phyloP scores from a whole-genome alignment of 345 rosid genomes.

The Citropsis articulata region DNA sequence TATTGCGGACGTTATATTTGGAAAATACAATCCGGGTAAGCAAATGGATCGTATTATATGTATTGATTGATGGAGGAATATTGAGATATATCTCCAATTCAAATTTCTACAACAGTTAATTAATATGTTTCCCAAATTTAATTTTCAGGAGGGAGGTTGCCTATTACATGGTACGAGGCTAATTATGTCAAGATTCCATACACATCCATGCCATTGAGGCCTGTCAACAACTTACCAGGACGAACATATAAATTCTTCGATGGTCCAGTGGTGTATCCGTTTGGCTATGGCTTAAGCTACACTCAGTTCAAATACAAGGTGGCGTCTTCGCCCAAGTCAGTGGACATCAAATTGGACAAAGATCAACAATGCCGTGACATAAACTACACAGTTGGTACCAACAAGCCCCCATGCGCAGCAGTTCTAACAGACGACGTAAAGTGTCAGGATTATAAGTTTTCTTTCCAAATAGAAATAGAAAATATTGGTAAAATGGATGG shows the following conservation, averaged over 20 bases:
- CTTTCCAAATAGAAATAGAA: constrained; percentile 12
- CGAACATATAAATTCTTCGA: constrained; percentile 55
- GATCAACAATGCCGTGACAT: constrained; percentile 30
- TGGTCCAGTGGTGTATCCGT: constrained; percentile 46
- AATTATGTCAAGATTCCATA: constrained; percentile 36
- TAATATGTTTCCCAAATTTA: too few species aligned
- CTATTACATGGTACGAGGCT: constrained; percentile 45
- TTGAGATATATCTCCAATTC: background rate
- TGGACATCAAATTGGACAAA: constrained; percentile 5
- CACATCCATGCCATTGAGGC: constrained; percentile 54
- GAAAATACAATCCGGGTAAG: constrained; percentile 58
- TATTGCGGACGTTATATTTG: constrained; percentile 61
- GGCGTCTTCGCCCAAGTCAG: background rate
- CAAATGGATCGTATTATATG: too few species aligned
- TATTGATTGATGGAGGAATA: background rate
- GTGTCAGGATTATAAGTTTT: background rate
- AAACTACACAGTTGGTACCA: background rate
- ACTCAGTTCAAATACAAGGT: constrained; percentile 23
- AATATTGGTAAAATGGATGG: constrained; percentile 30
- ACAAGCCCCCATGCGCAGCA: constrained; percentile 20
- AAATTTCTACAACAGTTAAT: too few species aligned
- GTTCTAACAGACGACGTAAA: background rate
- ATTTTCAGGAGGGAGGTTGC: constrained; percentile 49
- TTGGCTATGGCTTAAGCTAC: constrained; percentile 56
- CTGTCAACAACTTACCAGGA: constrained; percentile 34